These are phyloP conservation scores for Prinsepia uniflora DNA, from an alignment of 306 rosid species.

Conservation along the genomic window DNA sequence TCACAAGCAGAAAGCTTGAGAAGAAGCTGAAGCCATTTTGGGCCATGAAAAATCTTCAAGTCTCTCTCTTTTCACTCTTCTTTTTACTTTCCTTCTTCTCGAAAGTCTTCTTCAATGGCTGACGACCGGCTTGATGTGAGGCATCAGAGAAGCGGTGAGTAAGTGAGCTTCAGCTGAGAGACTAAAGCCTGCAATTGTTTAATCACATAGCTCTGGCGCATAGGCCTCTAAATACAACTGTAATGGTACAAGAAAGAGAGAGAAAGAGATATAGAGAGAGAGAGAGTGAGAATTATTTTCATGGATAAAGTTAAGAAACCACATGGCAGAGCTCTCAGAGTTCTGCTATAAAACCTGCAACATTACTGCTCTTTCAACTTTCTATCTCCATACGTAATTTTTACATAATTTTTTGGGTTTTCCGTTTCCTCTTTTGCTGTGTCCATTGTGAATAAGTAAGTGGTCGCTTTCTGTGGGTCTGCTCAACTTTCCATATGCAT, in stretches of 20 bases:
- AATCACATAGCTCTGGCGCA: slow-evolving; percentile 70
- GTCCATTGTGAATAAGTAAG: slow-evolving; percentile 38
- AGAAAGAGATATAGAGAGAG: background rate
- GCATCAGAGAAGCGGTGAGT: background rate
- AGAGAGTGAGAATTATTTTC: slow-evolving; percentile 49
- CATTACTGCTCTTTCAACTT: slow-evolving; percentile 30
- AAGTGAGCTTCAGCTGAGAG: background rate
- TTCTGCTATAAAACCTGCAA: slow-evolving; percentile 78
- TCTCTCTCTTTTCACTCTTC: background rate
- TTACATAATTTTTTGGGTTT: slow-evolving; percentile 4
- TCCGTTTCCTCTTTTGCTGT: slow-evolving; percentile 18
- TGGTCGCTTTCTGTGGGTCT: slow-evolving; percentile 52
- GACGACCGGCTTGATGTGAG: background rate
- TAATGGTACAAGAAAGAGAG: slow-evolving; percentile 29
- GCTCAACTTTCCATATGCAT: background rate
- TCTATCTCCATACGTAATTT: slow-evolving; percentile 17
- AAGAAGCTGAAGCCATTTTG: background rate
- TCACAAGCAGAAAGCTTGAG: slow-evolving; percentile 14
- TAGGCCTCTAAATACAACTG: slow-evolving; percentile 42
- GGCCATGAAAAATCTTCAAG: background rate
- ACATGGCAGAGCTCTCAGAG: slow-evolving; percentile 43
- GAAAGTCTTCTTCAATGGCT: slow-evolving; percentile 23
- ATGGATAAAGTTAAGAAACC: slow-evolving; percentile 68
- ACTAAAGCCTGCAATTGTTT: slow-evolving; percentile 44
- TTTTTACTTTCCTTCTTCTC: slow-evolving; percentile 10